A percentile compares a stretch with the other conserved stretches of the same genome.
These are phyloP conservation scores for Posidonia oceanica DNA, from an alignment of 116 monocot genomes.

Conservation along the genomic window DNA sequence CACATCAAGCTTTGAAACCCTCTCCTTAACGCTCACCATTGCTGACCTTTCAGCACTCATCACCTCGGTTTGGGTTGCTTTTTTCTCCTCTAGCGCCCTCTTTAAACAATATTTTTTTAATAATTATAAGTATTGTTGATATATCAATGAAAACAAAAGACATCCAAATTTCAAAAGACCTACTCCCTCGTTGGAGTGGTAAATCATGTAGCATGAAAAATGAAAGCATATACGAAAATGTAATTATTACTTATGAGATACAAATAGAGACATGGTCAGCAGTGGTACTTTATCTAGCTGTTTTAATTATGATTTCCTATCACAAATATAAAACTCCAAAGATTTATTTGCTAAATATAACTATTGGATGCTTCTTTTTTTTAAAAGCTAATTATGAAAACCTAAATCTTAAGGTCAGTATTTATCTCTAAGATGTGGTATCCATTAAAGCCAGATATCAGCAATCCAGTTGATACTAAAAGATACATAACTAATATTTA, in stretches of 20 bases:
- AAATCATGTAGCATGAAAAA: background rate
- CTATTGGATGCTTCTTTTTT: no score
- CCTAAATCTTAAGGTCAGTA: no score
- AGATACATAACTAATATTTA: background rate
- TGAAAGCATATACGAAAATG: background rate
- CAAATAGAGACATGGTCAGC: no score
- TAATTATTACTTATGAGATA: background rate
- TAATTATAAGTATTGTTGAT: background rate
- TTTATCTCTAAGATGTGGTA: no score
- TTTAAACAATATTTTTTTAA: background rate
- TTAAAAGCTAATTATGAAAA: no score
- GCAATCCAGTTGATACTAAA: background rate
- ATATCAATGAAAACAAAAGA: background rate
- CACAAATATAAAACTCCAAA: no score
- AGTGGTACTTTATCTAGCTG: no score
- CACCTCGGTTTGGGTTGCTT: conserved; percentile 1
- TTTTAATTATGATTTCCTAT: no score
- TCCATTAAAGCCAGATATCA: no score
- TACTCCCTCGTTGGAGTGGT: background rate
- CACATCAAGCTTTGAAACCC: conserved; percentile 1
- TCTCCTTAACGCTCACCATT: conserved; percentile 1
- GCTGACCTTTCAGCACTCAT: conserved; percentile 8
- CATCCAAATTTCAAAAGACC: no score
- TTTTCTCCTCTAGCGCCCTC: conserved; percentile 9
- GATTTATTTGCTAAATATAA: no score